Conservation (phyloP, 2,329 filamentous ascomycete species). For the Albophoma yamanashiensis region DNA sequence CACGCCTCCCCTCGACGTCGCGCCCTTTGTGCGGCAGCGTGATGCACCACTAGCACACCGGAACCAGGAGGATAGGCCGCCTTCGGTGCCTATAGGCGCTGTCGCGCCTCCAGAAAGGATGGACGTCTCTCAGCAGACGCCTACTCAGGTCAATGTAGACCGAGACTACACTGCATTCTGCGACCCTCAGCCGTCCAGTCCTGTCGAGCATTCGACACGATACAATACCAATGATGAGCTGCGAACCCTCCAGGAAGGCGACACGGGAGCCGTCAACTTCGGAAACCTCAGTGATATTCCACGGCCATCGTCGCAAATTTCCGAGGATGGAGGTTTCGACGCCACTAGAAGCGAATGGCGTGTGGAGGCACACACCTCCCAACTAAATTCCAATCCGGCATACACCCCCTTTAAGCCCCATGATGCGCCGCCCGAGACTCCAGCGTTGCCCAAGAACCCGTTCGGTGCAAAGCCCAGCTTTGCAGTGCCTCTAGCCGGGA, state of each 20-base stretch:
- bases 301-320: constrained; percentile 28
- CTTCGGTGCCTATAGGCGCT: background rate
- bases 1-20: background rate
- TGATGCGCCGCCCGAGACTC: constrained; percentile 33
- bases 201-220: constrained; percentile 14
- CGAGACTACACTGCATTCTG: constrained; percentile 42
- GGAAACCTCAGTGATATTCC: constrained; percentile 22
- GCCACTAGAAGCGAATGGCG: constrained; percentile 29
- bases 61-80: background rate
- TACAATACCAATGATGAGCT: constrained; percentile 17
- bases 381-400: constrained; percentile 15
- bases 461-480: constrained; percentile 27
- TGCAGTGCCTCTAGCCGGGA: constrained; percentile 23
- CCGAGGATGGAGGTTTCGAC: constrained; percentile 28
- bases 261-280: constrained; percentile 40
- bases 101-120: constrained; percentile 14
- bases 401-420: constrained; percentile 20
- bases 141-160: constrained; percentile 45
- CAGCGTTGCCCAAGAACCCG: constrained; percentile 35
- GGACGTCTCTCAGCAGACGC: constrained; percentile 39
- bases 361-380: constrained; percentile 20
- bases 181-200: constrained; percentile 16
- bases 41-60: background rate
- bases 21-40: background rate
- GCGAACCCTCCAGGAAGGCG: constrained; percentile 31